These are phyloP conservation scores for Fraxinus sp. DNA, from an alignment of 305 asterid species.

Conservation along the genomic window DNA sequence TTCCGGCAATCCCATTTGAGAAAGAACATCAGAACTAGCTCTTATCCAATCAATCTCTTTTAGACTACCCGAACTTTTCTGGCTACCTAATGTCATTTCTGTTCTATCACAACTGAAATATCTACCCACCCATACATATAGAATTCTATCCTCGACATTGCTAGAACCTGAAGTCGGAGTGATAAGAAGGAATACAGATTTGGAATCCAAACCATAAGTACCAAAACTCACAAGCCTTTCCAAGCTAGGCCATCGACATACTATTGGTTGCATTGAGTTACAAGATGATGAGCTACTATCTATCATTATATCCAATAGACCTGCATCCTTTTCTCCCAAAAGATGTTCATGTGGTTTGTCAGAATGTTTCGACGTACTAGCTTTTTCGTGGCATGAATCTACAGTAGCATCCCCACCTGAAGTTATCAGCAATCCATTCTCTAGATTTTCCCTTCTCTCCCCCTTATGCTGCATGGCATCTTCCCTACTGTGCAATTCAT, in stretches of 20 bases:
- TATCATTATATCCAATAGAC: constrained; percentile 14
- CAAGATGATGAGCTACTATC: constrained; percentile 27
- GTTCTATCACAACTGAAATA: constrained; percentile 27
- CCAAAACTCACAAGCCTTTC: constrained; percentile 32
- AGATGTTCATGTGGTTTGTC: constrained; percentile 22
- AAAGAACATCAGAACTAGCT: constrained; percentile 32
- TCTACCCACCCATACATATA: constrained; percentile 47
- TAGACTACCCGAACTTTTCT: constrained; percentile 23
- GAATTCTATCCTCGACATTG: constrained; percentile 22
- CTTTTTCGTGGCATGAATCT: constrained; percentile 20
- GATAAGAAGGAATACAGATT: constrained; percentile 36
- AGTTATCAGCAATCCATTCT: constrained; percentile 21
- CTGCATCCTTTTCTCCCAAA: constrained; percentile 18
- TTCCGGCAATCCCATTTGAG: constrained; percentile 38
- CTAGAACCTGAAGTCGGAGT: constrained; percentile 24
- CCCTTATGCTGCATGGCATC: constrained; percentile 19
- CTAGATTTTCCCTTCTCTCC: constrained; percentile 23
- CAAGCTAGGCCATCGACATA: constrained; percentile 46
- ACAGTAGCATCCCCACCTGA: constrained; percentile 14
- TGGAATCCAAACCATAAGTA: constrained; percentile 36
- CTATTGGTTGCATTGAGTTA: constrained; percentile 23
- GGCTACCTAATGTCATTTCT: constrained; percentile 14
- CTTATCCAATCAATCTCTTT: constrained; percentile 38
- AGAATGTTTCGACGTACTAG: constrained; percentile 6
- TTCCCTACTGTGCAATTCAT: constrained; percentile 16